Evolutionary conservation across 2,329 filamentous ascomycete species (phyloP).

Genomic region (Bimuria novae-zelandiae): DNA sequence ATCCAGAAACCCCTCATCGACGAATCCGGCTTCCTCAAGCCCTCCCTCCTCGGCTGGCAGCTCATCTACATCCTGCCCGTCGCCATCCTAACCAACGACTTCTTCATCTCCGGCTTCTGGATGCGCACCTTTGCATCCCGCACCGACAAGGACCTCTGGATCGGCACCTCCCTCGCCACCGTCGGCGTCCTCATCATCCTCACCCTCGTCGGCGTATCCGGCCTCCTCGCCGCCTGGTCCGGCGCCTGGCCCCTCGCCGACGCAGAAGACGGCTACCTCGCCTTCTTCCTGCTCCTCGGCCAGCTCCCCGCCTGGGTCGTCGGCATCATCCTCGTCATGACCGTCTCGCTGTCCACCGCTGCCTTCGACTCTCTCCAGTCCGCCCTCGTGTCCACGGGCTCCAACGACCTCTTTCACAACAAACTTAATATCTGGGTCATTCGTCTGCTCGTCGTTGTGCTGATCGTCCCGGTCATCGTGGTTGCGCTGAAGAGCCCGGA

Average conservation of each 20-base stretch:
- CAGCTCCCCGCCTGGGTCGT: slow-evolving; percentile 80
- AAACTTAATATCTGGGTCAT: slow-evolving; percentile 76
- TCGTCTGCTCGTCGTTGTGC: slow-evolving; percentile 67
- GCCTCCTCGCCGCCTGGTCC: slow-evolving; percentile 78
- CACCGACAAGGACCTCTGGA: slow-evolving; percentile 76
- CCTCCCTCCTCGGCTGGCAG: slow-evolving; percentile 79
- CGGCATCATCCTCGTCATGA: slow-evolving; percentile 80
- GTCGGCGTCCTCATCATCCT: slow-evolving; percentile 68
- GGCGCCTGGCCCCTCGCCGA: slow-evolving; percentile 70
- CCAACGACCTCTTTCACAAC: slow-evolving; percentile 85
- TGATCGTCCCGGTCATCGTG: slow-evolving; percentile 76
- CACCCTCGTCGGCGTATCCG: slow-evolving; percentile 72
- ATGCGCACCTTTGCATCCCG: slow-evolving; percentile 80
- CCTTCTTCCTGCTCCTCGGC: slow-evolving; percentile 76
- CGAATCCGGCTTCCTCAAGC: slow-evolving; percentile 69
- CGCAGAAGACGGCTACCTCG: slow-evolving; percentile 65
- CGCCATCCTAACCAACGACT: slow-evolving; percentile 81
- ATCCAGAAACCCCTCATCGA: slow-evolving; percentile 72
- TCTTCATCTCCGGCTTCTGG: slow-evolving; percentile 86
- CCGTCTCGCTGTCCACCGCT: slow-evolving; percentile 74
- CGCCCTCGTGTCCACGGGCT: slow-evolving; percentile 82
- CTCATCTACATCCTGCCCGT: slow-evolving; percentile 83
- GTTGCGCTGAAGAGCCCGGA: slow-evolving; percentile 74
- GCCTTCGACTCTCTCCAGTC: slow-evolving; percentile 82
- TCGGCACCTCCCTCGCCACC: slow-evolving; percentile 73